Evolutionary conservation across 2,329 filamentous ascomycete genomes (phyloP).

Genomic region (Cephalotrichum gorgonifer): DNA sequence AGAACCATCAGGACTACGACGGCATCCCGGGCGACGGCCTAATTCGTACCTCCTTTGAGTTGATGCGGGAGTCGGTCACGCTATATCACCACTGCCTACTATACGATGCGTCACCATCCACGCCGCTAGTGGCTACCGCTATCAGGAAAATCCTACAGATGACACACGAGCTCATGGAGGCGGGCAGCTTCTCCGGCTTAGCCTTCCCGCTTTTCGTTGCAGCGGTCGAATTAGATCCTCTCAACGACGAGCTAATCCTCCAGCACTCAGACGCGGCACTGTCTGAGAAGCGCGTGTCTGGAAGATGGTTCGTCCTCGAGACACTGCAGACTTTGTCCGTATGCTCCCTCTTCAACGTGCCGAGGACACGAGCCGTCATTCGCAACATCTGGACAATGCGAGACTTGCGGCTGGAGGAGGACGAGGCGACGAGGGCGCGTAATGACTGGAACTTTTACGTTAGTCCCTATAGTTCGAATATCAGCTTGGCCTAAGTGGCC

Average conservation of each 20-base stretch:
- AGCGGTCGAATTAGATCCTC: constrained; percentile 25
- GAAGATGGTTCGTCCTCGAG: constrained; percentile 24
- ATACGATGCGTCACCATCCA: constrained; percentile 28
- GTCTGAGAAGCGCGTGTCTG: constrained; percentile 12
- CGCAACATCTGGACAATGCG: constrained; percentile 34
- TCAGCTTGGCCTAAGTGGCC: constrained; percentile 14
- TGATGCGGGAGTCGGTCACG: constrained; percentile 30
- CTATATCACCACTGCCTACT: constrained; percentile 35
- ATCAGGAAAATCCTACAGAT: constrained; percentile 23
- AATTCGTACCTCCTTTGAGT: constrained; percentile 13
- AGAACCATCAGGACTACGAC: not conserved
- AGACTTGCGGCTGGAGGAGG: constrained; percentile 16
- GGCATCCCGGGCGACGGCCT: not conserved
- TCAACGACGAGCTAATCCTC: constrained; percentile 23
- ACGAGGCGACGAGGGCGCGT: not conserved
- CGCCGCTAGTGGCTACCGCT: constrained; percentile 13
- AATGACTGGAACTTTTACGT: constrained; percentile 18
- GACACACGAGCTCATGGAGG: constrained; percentile 20
- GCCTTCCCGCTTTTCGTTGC: constrained; percentile 32
- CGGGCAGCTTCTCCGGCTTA: constrained; percentile 20
- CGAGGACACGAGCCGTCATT: constrained; percentile 32
- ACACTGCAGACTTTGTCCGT: constrained; percentile 27
- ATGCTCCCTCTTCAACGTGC: constrained; percentile 29
- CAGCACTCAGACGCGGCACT: constrained; percentile 10
- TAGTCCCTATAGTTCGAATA: constrained; percentile 16